These are phyloP conservation scores for Purshia tridentata DNA, from an alignment of 306 rosid species.

Conservation along the genomic window DNA sequence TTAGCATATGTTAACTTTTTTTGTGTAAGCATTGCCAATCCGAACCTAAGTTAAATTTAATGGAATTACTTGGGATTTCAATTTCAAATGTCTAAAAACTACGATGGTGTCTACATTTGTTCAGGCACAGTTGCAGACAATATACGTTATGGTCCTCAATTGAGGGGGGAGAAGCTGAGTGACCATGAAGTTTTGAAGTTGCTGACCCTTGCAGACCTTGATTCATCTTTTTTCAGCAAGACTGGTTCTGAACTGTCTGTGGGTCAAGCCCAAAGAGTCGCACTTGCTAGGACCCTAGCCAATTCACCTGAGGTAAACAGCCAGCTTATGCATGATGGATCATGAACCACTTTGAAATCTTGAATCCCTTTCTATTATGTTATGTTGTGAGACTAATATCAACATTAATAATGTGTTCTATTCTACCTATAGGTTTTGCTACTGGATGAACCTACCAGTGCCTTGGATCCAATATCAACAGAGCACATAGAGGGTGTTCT, in stretches of 20 bases:
- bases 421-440: conserved; percentile 56
- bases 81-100: background rate
- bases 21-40: conserved; percentile 10
- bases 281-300: conserved; percentile 90
- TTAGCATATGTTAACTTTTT: background rate
- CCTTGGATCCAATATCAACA: conserved; percentile 88
- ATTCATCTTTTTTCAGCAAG: conserved; percentile 58
- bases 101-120: background rate
- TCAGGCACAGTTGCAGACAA: conserved; percentile 88
- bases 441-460: conserved; percentile 93
- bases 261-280: conserved; percentile 95
- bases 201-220: conserved; percentile 74
- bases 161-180: conserved; percentile 56
- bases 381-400: background rate
- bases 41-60: background rate
- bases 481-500: conserved; percentile 81
- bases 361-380: too few species aligned
- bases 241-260: conserved; percentile 73
- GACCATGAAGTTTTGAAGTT: conserved; percentile 68
- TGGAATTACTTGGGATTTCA: background rate
- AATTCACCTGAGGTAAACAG: conserved; percentile 78
- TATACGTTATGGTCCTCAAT: conserved; percentile 75
- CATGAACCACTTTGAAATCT: background rate
- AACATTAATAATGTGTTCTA: background rate
- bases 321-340: background rate